Base-by-base conservation (phyloP, 1,284 basidiomycete species). In the Boletus semigastroideus region DNA sequence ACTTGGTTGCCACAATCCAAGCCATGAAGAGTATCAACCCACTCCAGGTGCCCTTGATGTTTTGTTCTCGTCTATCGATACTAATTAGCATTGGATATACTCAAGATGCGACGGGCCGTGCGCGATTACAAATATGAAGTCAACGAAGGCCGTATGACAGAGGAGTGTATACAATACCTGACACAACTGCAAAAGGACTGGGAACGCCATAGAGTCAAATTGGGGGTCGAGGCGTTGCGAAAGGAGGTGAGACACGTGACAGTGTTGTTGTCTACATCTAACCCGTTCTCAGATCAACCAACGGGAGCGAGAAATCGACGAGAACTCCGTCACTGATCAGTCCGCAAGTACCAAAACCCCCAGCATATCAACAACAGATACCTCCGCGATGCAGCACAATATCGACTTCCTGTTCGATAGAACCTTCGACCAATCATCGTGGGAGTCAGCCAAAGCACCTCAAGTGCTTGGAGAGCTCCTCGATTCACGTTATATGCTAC, bases 71-170 rank as follows among this genome's bases (percentile, higher is more conserved):
- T 48, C 20, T 36, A 56, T 42, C 17, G 17, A 53, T 31, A 31
- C 31, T 53, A 43, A 42, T 44, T 20, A 31, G n/a, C 5, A 28
- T 39, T 46, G 42, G 33, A 44, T 39, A 39, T 16, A 38, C 44
- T 37, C 25, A 55, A 90, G 86, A 94, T 99, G 87, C 85, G 93
- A 43, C 84, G 92, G 34, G 94, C 94, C 27, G 89, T 95, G 20
- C 83, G 87, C 45, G 95, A 98, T 63, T 99, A 99, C 73, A 88
- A 90, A 60, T 98, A 92, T 67, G 95, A 98, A 73, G 88, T 98
- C 46, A 90, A 90, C 64, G 96, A 99, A 72, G 78, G 83, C 2
- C 81, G 82, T 55, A 97, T 99, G 92, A 89, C 87, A 7, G 93
- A 97, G 22, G 96, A 99, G 68, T 98, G 95, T 64, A 74, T 83